Evolutionary conservation across 192 early-diverging fungal species (phyloP).

Genomic region (Diversispora eburnea): DNA sequence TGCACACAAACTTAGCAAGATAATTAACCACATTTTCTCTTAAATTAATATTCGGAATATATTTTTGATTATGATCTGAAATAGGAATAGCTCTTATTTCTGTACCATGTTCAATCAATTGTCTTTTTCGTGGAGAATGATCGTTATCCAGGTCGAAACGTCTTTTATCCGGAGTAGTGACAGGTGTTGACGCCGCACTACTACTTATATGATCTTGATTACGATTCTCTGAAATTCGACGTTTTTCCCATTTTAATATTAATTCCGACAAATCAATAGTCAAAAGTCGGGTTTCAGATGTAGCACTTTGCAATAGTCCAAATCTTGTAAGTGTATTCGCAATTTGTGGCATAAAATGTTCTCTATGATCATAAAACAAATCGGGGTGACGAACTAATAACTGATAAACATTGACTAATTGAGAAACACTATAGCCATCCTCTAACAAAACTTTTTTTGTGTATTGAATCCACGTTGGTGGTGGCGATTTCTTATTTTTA

Average conservation of each 20-base stretch:
- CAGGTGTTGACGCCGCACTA: constrained; percentile 22
- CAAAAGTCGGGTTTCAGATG: constrained; percentile 77
- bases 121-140: constrained; percentile 20
- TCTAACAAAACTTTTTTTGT: constrained; percentile 87
- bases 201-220: constrained; percentile 24
- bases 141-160: constrained; percentile 15
- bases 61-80: constrained; percentile 31
- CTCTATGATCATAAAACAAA: constrained; percentile 84
- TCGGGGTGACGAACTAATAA: constrained; percentile 83
- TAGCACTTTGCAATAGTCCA: constrained; percentile 80
- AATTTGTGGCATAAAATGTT: constrained; percentile 89
- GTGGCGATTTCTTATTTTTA: constrained; percentile 17
- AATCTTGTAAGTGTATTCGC: constrained; percentile 82
- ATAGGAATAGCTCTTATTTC: neutral
- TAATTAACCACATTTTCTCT: constrained; percentile 60
- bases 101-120: constrained; percentile 11
- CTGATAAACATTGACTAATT: constrained; percentile 90
- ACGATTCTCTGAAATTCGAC: constrained; percentile 47
- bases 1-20: constrained; percentile 62
- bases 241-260: constrained; percentile 86
- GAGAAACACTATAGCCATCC: constrained; percentile 86
- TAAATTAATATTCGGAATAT: constrained; percentile 45
- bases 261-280: constrained; percentile 90
- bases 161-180: constrained; percentile 22
- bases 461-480: constrained; percentile 82